Conservation (phyloP, 345 rosid species). For the Salix suchowensis region DNA sequence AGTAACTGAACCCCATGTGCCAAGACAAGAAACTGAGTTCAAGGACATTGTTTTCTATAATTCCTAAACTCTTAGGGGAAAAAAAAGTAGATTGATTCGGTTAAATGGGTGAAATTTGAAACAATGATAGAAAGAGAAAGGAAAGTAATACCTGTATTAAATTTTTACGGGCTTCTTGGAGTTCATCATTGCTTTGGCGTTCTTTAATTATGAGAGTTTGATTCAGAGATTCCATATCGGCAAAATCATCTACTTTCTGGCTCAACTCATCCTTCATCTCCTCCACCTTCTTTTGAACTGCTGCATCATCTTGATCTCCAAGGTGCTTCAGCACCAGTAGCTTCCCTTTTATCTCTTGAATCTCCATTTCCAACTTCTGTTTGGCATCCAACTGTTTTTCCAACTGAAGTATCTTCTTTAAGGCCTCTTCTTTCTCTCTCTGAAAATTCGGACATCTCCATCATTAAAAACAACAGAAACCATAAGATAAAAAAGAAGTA, state of each 20-base stretch:
- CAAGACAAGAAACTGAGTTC: background rate
- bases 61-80: background rate
- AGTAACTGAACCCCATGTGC: background rate
- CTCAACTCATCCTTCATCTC: constrained; percentile 59
- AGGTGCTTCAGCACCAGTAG: constrained; percentile 75
- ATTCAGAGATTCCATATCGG: constrained; percentile 27
- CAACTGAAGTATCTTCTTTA: constrained; percentile 54
- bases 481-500: background rate
- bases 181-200: constrained; percentile 56
- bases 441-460: constrained; percentile 24
- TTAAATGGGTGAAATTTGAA: background rate
- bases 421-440: constrained; percentile 75
- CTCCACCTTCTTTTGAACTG: constrained; percentile 55
- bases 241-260: constrained; percentile 48
- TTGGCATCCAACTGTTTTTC: constrained; percentile 62
- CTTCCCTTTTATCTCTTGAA: constrained; percentile 77
- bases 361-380: constrained; percentile 85
- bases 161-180: constrained; percentile 43
- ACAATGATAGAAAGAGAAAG: background rate
- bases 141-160: constrained; percentile 32
- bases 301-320: constrained; percentile 69
- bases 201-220: constrained; percentile 39
- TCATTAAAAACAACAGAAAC: constrained; percentile 1
- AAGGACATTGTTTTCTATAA: background rate
- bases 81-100: background rate